Conservation (phyloP, 2,329 filamentous ascomycete species). For the Aspergillus novofumigatus region DNA sequence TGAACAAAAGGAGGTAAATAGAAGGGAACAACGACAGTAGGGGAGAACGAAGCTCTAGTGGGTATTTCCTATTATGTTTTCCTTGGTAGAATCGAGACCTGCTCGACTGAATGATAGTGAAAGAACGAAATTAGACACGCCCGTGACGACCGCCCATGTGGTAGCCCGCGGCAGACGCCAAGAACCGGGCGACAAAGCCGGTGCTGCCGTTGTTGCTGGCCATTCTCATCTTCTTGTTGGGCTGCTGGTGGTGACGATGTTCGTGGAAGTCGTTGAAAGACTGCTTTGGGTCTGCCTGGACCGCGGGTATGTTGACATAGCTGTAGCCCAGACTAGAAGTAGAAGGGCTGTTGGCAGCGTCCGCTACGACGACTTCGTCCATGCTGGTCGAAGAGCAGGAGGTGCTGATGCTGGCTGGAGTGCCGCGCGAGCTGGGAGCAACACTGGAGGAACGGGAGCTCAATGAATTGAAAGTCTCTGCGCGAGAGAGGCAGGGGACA, state of each 20-base stretch:
- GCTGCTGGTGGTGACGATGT: constrained; percentile 21
- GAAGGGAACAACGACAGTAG: not conserved
- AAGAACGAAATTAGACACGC: constrained; percentile 13
- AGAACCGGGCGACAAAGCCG: constrained; percentile 41
- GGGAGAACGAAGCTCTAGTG: not conserved
- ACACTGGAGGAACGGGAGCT: constrained; percentile 43
- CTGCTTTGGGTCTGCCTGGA: constrained; percentile 30
- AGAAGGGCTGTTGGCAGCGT: constrained; percentile 31
- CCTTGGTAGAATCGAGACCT: constrained; percentile 1
- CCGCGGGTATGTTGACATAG: constrained; percentile 31
- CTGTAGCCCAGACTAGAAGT: constrained; percentile 28
- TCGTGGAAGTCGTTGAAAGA: constrained; percentile 15
- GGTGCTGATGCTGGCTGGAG: constrained; percentile 40
- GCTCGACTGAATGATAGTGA: constrained; percentile 1
- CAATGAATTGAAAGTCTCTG: constrained; percentile 38
- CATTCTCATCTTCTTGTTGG: constrained; percentile 41
- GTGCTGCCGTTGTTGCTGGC: constrained; percentile 25
- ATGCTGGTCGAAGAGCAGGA: constrained; percentile 32
- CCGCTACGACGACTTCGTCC: constrained; percentile 34
- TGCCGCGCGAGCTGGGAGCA: constrained; percentile 41
- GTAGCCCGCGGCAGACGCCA: constrained; percentile 39
- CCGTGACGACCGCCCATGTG: constrained; percentile 36
- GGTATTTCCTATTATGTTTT: not conserved
- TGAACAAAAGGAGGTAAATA: not conserved
- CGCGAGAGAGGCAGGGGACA: constrained; percentile 40